Evolutionary conservation across 2,329 filamentous ascomycete species (phyloP), one percentile per base, ranked within the genome.

Genomic region (Pestalotiopsis sp.): DNA sequence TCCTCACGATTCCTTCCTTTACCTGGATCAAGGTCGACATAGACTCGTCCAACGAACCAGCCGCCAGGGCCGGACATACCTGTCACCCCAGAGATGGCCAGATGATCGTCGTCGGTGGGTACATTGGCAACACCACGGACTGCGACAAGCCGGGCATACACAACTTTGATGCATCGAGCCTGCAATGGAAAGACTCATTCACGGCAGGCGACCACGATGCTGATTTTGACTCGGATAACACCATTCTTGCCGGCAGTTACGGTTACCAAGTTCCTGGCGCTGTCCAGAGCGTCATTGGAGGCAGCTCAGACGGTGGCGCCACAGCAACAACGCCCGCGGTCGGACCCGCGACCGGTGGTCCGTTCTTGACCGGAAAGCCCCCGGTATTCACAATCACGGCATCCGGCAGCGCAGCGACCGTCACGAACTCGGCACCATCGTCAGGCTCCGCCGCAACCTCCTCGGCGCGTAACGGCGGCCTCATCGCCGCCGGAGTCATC

Each of bases 111-210:
- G 82, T 92, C 1, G 91, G 92, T 38, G 92, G 92, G 4, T 93
- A 92, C 75, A 86, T 90, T 7, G 89, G 89, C 2, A 79, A 83
- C 31, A 81, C 88, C 12, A 82, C 89, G 9, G 84, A 82, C 3
- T 93, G 92, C 77, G 92, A 94, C 72, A 86, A 81, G 17, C 90
- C 90, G 0, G 91, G 91, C 1, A 85, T 94, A 70, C 93, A 93
- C 75, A 88, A 92, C 60, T 94, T 93, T 79, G 91, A 94, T 77
- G 86, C 91, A 39, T 90, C 88, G 12, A 86, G 83, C 9, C 82
- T 93, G 1, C 76, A 85, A 70, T 93, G 91, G 91, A 83, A 83
- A 25, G 85, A 85, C 66, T 83, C 84, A 23, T 94, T 93, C 80
- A 87, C 82, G 4, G 86, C 91, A 0, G 82, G 88, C 1, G 83